Percentiles rank a stretch among this genome's conserved stretches.
Evolutionary conservation across 2,329 filamentous ascomycete genomes (phyloP).

Genomic region (Fusarium poae): DNA sequence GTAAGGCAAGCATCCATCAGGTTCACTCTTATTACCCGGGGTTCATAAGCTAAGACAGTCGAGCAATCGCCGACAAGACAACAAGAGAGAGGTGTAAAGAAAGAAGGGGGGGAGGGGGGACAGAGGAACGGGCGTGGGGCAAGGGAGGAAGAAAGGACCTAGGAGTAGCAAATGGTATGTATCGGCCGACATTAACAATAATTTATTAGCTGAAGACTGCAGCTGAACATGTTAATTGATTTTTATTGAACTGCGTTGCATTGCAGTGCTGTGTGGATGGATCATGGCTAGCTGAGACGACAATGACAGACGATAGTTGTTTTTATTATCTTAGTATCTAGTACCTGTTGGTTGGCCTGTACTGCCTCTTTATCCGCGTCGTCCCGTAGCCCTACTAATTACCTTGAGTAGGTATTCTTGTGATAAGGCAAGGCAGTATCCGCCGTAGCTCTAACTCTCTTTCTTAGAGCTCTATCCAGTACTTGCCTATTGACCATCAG

Average conservation of each 20-base stretch:
- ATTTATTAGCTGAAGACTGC: not conserved
- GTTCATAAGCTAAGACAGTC: not conserved
- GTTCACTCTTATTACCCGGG: not conserved
- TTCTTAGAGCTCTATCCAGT: not conserved
- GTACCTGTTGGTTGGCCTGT: not conserved
- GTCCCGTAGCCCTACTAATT: not conserved
- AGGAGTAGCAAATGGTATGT: not conserved
- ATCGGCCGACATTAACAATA: not conserved
- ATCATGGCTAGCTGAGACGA: slow-evolving; percentile 23
- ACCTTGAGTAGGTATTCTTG: no score
- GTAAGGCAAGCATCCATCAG: not conserved
- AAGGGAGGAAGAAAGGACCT: not conserved
- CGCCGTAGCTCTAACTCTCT: not conserved
- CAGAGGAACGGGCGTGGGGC: not conserved
- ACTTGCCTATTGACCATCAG: not conserved
- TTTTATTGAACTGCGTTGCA: not conserved
- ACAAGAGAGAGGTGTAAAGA: not conserved
- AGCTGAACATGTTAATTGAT: not conserved
- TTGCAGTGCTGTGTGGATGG: slow-evolving; percentile 1
- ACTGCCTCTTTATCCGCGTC: not conserved
- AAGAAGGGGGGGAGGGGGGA: not conserved
- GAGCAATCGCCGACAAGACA: not conserved
- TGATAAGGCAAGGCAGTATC: not conserved
- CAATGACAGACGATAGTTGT: not conserved
- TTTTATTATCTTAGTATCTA: no score